A percentile compares a stretch with the other conserved stretches of the same genome.
These are phyloP conservation scores for Litchi chinensis DNA, from an alignment of 345 rosid genomes.

Conservation along the genomic window DNA sequence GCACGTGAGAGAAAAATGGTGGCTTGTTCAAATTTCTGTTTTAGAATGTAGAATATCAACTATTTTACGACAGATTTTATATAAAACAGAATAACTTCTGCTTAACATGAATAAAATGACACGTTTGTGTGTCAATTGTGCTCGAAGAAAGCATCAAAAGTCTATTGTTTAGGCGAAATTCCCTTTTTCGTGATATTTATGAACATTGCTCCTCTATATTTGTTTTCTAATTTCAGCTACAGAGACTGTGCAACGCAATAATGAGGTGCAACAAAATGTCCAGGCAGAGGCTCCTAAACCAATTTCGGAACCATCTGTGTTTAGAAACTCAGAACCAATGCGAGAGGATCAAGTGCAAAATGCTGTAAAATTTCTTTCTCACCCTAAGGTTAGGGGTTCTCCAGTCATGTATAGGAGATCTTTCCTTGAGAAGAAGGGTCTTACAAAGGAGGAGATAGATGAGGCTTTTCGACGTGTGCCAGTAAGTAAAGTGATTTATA, in stretches of 20 bases:
- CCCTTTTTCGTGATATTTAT: neutral
- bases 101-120: neutral
- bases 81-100: neutral
- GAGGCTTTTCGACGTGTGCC: constrained; percentile 97
- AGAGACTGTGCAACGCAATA: constrained; percentile 47
- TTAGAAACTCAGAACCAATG: constrained; percentile 85
- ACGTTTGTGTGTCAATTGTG: neutral
- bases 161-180: neutral
- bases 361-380: constrained; percentile 95
- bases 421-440: constrained; percentile 95
- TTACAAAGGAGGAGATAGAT: constrained; percentile 93
- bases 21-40: neutral
- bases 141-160: neutral
- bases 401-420: constrained; percentile 90
- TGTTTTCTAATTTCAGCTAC: constrained; percentile 30
- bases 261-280: constrained; percentile 53
- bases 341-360: constrained; percentile 94
- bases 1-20: neutral
- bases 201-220: neutral
- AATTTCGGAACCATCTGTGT: constrained; percentile 57
- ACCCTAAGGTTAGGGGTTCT: constrained; percentile 90
- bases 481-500: constrained; percentile 43
- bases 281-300: constrained; percentile 46
- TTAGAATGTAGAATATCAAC: neutral
- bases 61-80: too few relatives aligned